Percentiles rank a stretch among this genome's conserved stretches.
Evolutionary conservation across 805 yeast species (phyloP).

Genomic region (Suhomyces kilbournensis): DNA sequence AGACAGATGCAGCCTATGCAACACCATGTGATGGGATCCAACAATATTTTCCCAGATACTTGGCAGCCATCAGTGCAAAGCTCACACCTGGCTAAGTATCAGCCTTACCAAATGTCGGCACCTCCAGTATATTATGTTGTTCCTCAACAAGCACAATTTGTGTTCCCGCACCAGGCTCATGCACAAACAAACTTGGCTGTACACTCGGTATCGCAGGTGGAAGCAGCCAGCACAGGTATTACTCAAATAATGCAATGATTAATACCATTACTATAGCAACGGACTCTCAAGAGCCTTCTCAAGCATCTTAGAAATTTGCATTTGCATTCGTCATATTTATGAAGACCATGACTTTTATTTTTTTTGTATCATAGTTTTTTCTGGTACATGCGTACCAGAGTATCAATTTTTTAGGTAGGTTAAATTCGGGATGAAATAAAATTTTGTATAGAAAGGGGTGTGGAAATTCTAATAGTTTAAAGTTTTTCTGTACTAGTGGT

Average conservation of each 20-base stretch:
- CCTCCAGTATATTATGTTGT: background rate
- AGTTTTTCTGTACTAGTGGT: no score
- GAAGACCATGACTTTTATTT: background rate
- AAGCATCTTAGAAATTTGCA: background rate
- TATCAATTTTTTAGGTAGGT: background rate
- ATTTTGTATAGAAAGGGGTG: background rate
- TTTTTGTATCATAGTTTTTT: background rate
- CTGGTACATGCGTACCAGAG: background rate
- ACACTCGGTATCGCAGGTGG: background rate
- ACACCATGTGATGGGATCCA: conserved; percentile 2
- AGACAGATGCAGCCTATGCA: conserved; percentile 3
- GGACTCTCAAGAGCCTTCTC: background rate
- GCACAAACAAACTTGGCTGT: background rate
- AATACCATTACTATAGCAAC: background rate
- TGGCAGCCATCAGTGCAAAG: background rate
- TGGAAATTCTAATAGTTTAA: no score
- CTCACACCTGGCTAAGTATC: background rate
- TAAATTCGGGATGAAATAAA: background rate
- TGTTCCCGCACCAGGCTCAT: background rate
- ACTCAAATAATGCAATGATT: background rate
- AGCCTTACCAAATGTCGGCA: background rate
- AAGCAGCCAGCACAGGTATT: background rate
- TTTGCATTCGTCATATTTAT: background rate
- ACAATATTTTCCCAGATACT: background rate
- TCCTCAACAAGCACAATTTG: conserved; percentile 2